A percentile compares a stretch with the other conserved stretches of the same genome.
These are phyloP conservation scores for Thelonectria olida DNA, from an alignment of 2,329 filamentous ascomycete species.

Conservation along the genomic window DNA sequence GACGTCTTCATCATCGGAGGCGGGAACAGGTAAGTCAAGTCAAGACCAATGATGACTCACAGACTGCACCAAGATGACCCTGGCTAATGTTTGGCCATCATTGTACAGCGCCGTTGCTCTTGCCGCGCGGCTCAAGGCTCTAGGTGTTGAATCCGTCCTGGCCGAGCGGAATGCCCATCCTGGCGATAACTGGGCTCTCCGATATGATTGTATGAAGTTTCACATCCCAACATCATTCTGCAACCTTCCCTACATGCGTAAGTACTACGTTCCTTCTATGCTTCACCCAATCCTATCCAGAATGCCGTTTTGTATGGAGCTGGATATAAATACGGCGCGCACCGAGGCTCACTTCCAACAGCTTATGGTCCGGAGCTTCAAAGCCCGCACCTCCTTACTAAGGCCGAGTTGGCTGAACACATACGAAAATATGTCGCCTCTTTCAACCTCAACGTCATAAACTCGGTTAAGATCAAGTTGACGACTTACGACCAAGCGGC, in stretches of 20 bases:
- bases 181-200: constrained; percentile 28
- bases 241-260: constrained; percentile 27
- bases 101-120: neutral
- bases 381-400: constrained; percentile 21
- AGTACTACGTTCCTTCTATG: too few species aligned
- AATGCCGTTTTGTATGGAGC: too few species aligned
- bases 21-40: constrained; percentile 24
- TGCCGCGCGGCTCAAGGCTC: constrained; percentile 23
- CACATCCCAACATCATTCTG: constrained; percentile 28
- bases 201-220: constrained; percentile 28
- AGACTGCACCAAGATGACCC: too few species aligned
- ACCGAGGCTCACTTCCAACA: too few species aligned
- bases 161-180: constrained; percentile 13
- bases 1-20: constrained; percentile 28
- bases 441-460: constrained; percentile 27
- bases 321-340: too few species aligned
- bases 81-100: too few species aligned
- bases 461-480: constrained; percentile 3
- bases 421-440: constrained; percentile 1
- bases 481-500: constrained; percentile 12
- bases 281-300: too few species aligned
- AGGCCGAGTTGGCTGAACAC: constrained; percentile 24
- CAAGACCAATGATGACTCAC: too few species aligned
- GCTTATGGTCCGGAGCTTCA: constrained; percentile 18
- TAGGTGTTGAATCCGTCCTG: constrained; percentile 23